A percentile compares a stretch with the other conserved stretches of the same genome.
phyloP scores from a whole-genome alignment of 73 alveolate species.

The Effrenium voratum region DNA sequence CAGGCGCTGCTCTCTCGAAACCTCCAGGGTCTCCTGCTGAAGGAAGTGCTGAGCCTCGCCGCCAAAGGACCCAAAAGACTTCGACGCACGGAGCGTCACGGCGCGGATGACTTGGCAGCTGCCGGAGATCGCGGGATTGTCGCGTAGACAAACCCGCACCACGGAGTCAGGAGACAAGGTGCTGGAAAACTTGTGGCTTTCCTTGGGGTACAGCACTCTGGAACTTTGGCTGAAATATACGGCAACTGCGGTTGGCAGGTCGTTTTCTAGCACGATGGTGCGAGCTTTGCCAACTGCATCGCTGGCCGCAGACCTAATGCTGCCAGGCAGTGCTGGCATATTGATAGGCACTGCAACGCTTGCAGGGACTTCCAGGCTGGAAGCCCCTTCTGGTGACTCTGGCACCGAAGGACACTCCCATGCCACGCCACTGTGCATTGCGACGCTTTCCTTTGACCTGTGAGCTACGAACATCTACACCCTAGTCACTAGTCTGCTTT shows the following conservation, averaged over 20 bases:
- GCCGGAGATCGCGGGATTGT: not conserved
- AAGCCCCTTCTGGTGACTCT: too few relatives aligned
- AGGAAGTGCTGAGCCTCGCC: not conserved
- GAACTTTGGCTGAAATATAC: not conserved
- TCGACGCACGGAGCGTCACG: not conserved
- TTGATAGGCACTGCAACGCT: too few relatives aligned
- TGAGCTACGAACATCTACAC: too few relatives aligned
- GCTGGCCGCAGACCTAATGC: too few relatives aligned
- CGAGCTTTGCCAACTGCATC: too few relatives aligned
- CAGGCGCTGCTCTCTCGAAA: not conserved
- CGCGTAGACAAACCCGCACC: constrained; percentile 1
- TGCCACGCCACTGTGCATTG: too few relatives aligned
- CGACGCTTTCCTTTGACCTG: too few relatives aligned
- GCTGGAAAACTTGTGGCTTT: not conserved
- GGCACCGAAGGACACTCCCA: too few relatives aligned
- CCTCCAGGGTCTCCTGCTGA: not conserved
- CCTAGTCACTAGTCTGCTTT: too few relatives aligned
- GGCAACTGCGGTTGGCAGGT: not conserved
- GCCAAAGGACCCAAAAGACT: constrained; percentile 7
- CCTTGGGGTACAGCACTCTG: not conserved
- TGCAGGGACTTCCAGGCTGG: too few relatives aligned
- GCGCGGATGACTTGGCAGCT: not conserved
- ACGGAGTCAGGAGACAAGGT: too few relatives aligned
- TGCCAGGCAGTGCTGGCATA: too few relatives aligned
- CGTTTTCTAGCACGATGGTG: not conserved